Evolutionary conservation across 305 asterid species (phyloP), one percentile per base, ranked within the genome.

Genomic region (Fraxinus floribunda): DNA sequence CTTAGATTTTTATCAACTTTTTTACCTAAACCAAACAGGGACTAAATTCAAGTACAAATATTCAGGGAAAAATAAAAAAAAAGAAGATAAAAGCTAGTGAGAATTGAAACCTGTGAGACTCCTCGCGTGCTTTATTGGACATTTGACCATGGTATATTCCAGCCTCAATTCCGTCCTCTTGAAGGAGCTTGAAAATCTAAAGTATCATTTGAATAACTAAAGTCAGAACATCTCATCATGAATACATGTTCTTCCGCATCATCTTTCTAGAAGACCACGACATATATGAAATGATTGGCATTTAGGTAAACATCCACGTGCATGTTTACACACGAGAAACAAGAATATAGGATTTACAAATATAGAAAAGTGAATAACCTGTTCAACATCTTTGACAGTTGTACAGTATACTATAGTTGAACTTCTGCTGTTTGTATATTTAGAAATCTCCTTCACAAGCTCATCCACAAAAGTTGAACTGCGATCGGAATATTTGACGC

Each of bases 71-170:
- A 34, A 57, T 70, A 72, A 30, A 80, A 78, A 30, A 77, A 5
- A 35, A 0, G 6, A 71, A 55, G 22, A 36, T 55, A 83, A 49
- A n/a, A 62, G 16, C 66, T 55, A n/a, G 76, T 29, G 35, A 70
- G 80, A 38, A 71, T 64, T 70, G 68, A 79, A 88, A 95, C 98
- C 99, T 94, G 86, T 95, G 98, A 74, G 90, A 89, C 75, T 88
- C 93, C 88, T 93, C 92, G 6, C 99, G 97, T 74, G 93, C 93
- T 85, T 87, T 89, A 82, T 92, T 92, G 84, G 95, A 81, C 98
- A 95, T 90, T 92, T 90, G 95, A 60, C 98, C 98, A 85, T 94
- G 97, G 90, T 94, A 95, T 62, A 92, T 91, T 72, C 99, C 99
- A 84, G 91, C 93, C 83, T 82, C 90, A 85, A 93, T 86, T 88